Conservation (phyloP, 768 basidiomycete genomes). For the Rickenella mellea region DNA sequence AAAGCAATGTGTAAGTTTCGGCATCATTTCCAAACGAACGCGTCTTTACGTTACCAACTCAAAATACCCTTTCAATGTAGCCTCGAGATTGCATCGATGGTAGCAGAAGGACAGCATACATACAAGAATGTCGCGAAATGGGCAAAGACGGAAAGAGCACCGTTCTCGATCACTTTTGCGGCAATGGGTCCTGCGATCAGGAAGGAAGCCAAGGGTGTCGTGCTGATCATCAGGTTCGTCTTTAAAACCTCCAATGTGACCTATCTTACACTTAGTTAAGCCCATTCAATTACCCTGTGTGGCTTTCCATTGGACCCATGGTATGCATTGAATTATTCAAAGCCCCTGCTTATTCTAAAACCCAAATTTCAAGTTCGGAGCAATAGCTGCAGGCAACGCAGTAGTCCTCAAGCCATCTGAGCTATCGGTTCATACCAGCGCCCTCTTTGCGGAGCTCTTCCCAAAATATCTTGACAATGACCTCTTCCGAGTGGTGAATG, state of each 20-base stretch:
- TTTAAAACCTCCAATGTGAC: slow-evolving; percentile 2
- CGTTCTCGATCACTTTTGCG: slow-evolving; percentile 46
- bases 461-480: slow-evolving; percentile 69
- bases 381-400: slow-evolving; percentile 72
- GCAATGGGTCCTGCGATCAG: slow-evolving; percentile 54
- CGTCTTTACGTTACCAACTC: not conserved
- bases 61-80: slow-evolving; percentile 23
- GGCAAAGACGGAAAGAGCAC: slow-evolving; percentile 53
- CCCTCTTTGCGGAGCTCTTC: slow-evolving; percentile 56
- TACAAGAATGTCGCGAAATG: slow-evolving; percentile 64
- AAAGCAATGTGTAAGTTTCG: slow-evolving; percentile 42
- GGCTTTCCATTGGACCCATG: slow-evolving; percentile 46
- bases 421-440: slow-evolving; percentile 40
- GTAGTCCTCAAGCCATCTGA: slow-evolving; percentile 75
- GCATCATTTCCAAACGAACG: slow-evolving; percentile 5
- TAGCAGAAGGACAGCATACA: slow-evolving; percentile 43
- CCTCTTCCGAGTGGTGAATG: slow-evolving; percentile 59
- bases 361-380: slow-evolving; percentile 29
- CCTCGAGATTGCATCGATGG: slow-evolving; percentile 46
- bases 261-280: slow-evolving; percentile 2
- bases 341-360: slow-evolving; percentile 10
- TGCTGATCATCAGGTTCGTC: slow-evolving; percentile 44
- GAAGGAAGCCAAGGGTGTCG: slow-evolving; percentile 71
- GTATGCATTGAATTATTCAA: slow-evolving; percentile 27
- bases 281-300: slow-evolving; percentile 72